A percentile compares a stretch with the other conserved stretches of the same genome.
These are phyloP conservation scores for Candida pseudofarinosa DNA, from an alignment of 805 yeast genomes.

Conservation along the genomic window DNA sequence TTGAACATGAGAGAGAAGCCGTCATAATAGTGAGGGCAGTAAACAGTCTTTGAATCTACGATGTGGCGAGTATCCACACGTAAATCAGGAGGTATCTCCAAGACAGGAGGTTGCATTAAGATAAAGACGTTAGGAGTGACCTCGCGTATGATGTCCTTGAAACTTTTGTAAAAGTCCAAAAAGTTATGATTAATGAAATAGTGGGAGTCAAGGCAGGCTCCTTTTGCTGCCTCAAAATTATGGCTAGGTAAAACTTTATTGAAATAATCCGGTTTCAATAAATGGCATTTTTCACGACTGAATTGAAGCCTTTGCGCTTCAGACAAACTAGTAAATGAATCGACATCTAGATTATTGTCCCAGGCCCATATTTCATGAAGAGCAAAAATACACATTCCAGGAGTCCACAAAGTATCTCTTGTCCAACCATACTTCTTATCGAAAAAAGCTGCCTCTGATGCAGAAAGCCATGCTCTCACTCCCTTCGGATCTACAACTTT, in stretches of 20 bases:
- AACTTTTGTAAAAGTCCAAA: constrained; percentile 55
- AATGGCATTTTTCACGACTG: constrained; percentile 16
- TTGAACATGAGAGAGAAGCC: constrained; percentile 92
- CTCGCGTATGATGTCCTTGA: constrained; percentile 45
- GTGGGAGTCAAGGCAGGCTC: constrained; percentile 36
- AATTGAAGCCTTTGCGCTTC: constrained; percentile 27
- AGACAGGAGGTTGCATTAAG: constrained; percentile 77
- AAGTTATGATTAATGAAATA: constrained; percentile 64
- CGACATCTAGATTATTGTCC: constrained; percentile 18
- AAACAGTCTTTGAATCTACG: constrained; percentile 63
- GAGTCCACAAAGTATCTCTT: constrained; percentile 59
- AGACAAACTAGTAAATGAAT: constrained; percentile 14
- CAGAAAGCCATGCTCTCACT: constrained; percentile 60
- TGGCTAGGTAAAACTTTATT: constrained; percentile 27
- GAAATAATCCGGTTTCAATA: constrained; percentile 29
- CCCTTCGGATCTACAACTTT: constrained; percentile 64
- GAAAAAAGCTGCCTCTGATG: constrained; percentile 34
- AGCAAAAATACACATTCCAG: constrained; percentile 79
- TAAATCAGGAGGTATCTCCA: constrained; percentile 70
- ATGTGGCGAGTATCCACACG: constrained; percentile 42
- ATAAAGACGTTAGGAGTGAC: constrained; percentile 46
- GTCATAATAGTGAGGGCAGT: constrained; percentile 90
- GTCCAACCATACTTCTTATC: constrained; percentile 71
- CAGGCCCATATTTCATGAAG: constrained; percentile 75
- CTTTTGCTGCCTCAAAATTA: constrained; percentile 16